Base-by-base conservation (phyloP, 495 filamentous ascomycete species). In the Neurospora sp. region DNA sequence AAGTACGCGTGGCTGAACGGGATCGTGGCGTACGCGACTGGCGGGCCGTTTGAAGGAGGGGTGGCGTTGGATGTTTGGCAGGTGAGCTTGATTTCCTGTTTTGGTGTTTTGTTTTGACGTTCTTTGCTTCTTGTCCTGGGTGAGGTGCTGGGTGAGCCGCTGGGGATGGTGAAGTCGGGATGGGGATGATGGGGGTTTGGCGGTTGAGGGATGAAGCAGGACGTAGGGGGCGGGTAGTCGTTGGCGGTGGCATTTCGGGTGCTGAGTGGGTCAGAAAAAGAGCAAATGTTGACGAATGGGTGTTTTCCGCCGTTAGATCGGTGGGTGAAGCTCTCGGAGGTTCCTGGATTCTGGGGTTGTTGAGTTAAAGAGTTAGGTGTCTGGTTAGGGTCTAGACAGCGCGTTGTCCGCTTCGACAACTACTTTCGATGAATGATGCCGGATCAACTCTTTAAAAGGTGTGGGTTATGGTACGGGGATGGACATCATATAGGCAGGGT, bases 1-100 rank as follows among this genome's bases (percentile, higher is more conserved):
- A 74, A 71, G 48, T 77, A 76, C 38, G 62, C 39, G 35, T 77
- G 74, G 76, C 54, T 77, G 18, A 77, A 77, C 39, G 42, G 39
- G 9, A 71, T 71, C 20, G 71, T 76, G 3, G 76, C 35, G 14
- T 74, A 69, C 41, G 76, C 72, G 2, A 41, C 35, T 2, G 74
- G 72, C 27, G 69, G 42, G 12, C 74, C 66, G 2, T 70, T 72
- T 40, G 69, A 69, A n/a, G 74, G 74, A 4, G 74, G 72, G 5
- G 72, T 77, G 9, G 72, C 69, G 39, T 66, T 75, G 69, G 76
- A 77, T 35, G 76, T 75, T 31, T 77, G 72, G 72, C 73, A 87
- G 71, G 71, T 76, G 20, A 93, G 71, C 87, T 86, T 69, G 66
- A 23, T 38, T 38, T 5, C 27, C 9, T 4, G 35, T 3, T 23